phyloP scores from a whole-genome alignment of 768 basidiomycete genomes.

The Amanita exitialis region DNA sequence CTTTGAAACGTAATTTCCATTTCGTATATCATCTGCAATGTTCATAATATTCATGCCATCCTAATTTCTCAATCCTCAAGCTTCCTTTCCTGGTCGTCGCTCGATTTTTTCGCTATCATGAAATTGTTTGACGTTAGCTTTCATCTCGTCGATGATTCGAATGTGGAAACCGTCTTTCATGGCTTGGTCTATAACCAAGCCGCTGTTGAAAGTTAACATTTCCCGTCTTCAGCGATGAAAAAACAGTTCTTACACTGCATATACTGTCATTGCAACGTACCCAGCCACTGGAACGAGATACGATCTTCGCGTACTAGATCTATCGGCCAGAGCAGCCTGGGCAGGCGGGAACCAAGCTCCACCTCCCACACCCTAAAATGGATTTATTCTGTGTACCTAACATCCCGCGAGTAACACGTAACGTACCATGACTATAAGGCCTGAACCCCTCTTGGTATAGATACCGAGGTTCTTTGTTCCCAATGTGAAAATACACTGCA shows the following conservation, averaged over 20 bases:
- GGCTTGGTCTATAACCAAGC: constrained; percentile 43
- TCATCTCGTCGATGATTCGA: constrained; percentile 34
- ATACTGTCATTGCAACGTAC: constrained; percentile 46
- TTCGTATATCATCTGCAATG: background rate
- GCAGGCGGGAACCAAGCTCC: constrained; percentile 64
- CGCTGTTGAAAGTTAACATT: constrained; percentile 21
- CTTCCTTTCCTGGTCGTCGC: background rate
- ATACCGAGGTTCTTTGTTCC: constrained; percentile 55
- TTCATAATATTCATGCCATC: background rate
- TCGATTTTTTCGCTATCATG: constrained; percentile 3
- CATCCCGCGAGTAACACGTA: constrained; percentile 9
- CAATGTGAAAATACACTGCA: constrained; percentile 50
- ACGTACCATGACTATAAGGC: constrained; percentile 51
- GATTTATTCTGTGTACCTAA: background rate
- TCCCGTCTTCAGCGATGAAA: background rate
- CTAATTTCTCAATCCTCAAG: background rate
- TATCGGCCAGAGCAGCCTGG: constrained; percentile 46
- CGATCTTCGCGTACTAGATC: constrained; percentile 36
- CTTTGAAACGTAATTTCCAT: background rate
- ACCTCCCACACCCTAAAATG: constrained; percentile 38
- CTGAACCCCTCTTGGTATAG: constrained; percentile 52
- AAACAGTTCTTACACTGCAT: constrained; percentile 39
- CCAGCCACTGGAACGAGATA: constrained; percentile 54
- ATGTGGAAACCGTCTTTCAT: constrained; percentile 38
- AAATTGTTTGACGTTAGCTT: constrained; percentile 11